These are phyloP conservation scores for Corylus avellana DNA, from an alignment of 306 rosid genomes.

Conservation along the genomic window DNA sequence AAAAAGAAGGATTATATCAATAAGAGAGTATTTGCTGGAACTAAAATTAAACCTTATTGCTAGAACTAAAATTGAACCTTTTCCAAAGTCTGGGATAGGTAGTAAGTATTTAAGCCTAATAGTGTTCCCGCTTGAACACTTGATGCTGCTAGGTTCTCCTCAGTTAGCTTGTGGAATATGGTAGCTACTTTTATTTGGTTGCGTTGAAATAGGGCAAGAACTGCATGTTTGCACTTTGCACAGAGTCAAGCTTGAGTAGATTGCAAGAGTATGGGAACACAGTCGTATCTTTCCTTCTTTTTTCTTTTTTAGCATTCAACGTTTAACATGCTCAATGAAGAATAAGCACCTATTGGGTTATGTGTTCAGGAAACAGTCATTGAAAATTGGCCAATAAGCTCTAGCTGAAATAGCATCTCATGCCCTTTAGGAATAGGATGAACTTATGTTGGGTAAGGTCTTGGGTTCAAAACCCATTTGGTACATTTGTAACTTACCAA, in stretches of 20 bases:
- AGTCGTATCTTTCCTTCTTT: not conserved
- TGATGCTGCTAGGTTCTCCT: not conserved
- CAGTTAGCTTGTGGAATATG: not conserved
- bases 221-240: not conserved
- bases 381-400: not conserved
- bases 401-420: not conserved
- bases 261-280: constrained; percentile 12
- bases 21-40: not conserved
- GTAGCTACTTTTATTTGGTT: not conserved
- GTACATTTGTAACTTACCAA: not conserved
- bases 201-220: not conserved
- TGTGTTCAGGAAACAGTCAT: not conserved
- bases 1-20: not conserved
- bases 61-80: not conserved
- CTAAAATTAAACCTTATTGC: not conserved
- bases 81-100: not conserved
- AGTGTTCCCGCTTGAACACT: not conserved
- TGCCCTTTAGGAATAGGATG: not conserved
- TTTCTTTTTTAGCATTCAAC: not conserved
- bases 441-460: not conserved
- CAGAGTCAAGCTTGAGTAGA: not conserved
- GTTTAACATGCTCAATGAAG: not conserved
- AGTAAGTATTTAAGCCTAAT: not conserved
- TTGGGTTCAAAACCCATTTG: not conserved
- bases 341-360: not conserved